Evolutionary conservation across 805 yeast genomes (phyloP).

Genomic region (Candida methanosorbosa): DNA sequence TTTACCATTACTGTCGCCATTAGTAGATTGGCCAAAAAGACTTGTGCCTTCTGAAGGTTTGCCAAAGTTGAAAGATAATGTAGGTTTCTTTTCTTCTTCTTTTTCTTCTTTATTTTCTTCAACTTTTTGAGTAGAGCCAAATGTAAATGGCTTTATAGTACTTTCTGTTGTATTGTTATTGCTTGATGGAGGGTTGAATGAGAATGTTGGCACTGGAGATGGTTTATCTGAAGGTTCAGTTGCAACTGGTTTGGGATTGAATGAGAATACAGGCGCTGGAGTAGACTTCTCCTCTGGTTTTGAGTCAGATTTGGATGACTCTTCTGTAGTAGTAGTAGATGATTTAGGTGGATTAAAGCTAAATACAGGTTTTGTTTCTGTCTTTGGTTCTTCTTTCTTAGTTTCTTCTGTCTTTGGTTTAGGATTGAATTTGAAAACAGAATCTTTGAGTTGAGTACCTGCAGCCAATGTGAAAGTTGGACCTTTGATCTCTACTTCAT

Average conservation of each 20-base stretch:
- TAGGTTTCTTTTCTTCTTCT: too few species aligned
- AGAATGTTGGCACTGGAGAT: slow-evolving; percentile 12
- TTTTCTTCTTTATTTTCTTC: too few species aligned
- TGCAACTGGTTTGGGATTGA: slow-evolving; percentile 14
- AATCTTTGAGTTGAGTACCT: slow-evolving; percentile 25
- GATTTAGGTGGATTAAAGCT: neutral
- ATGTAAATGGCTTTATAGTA: slow-evolving; percentile 10
- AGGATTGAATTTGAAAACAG: slow-evolving; percentile 21
- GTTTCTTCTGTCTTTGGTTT: slow-evolving; percentile 7
- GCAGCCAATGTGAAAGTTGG: slow-evolving; percentile 49
- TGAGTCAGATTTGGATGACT: slow-evolving; percentile 9
- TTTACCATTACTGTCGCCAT: too few species aligned
- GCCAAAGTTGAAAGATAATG: slow-evolving; percentile 4
- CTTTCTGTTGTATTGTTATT: too few species aligned
- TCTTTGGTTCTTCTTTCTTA: neutral
- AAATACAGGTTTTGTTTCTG: slow-evolving; percentile 1
- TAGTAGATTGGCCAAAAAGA: neutral
- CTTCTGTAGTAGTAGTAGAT: slow-evolving; percentile 6
- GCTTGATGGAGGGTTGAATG: slow-evolving; percentile 16
- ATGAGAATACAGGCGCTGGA: slow-evolving; percentile 15
- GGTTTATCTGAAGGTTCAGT: neutral
- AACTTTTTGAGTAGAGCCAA: slow-evolving; percentile 12
- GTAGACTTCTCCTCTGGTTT: slow-evolving; percentile 1
- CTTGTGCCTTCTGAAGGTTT: neutral
- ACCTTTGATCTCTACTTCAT: slow-evolving; percentile 62